Base-by-base conservation (phyloP, 441 rosid genomes). In the Pelargonium australe region DNA sequence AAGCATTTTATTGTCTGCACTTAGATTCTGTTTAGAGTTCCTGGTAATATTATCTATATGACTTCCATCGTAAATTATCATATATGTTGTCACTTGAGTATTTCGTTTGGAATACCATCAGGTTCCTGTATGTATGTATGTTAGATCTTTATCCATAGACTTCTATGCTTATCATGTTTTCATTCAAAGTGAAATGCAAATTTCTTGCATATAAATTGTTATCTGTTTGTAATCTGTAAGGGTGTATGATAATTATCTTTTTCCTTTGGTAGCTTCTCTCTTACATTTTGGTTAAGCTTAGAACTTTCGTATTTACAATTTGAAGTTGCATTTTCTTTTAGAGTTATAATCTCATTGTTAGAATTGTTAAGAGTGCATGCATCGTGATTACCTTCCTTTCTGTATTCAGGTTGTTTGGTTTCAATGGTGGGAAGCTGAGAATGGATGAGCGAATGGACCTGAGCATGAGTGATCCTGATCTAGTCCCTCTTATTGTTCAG, bases 401-500 rank as follows among this genome's bases (percentile, higher is more conserved):
- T 73, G 79, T 40, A 60, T 70, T 40, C 80, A 95, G 99, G 90
- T 85, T 95, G 73, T 84, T 95, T 77, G 90, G 94, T 75, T 90
- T 70, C 68, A 83, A 85, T 80, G 94, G 92, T 44, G 92, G 97
- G 74, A 95, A 80, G 88, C 79, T 95, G 84, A 86, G 86, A 79
- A 95, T 90, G 97, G 97, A 91, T 76, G 97, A 95, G 79, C 91
- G 97, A 51, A 76, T 95, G 61, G 85, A 90, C 77, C 96, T 95
- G 63, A 85, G 99, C 86, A 95, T 95, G 99, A 91, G 99, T 72
- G 97, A 95, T 89, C 89, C 77, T 77, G 99, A 95, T 80, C 80
- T 95, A 66, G 92, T 91, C 65, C 97, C 99, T 64, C 96, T 95
- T 78, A 62, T 95, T 72, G 60, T 91, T 79, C 99, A 95, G 99